Evolutionary conservation across 139 green algal genomes (phyloP), one percentile per base, ranked within the genome.

Genomic region (Chlamydomonas sphaeroides): DNA sequence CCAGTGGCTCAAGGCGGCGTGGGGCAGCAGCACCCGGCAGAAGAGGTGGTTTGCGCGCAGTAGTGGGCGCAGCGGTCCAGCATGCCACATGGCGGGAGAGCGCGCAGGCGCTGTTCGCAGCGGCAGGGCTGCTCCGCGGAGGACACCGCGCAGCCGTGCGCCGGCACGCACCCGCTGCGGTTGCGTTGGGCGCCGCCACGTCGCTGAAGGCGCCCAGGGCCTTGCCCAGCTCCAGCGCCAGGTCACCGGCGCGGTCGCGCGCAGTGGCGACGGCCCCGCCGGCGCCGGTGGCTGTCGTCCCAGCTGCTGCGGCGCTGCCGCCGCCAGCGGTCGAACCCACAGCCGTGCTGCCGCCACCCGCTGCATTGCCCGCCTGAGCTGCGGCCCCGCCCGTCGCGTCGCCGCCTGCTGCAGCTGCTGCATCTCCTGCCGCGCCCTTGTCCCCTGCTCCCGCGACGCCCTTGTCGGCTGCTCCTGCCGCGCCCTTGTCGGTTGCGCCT

Each of bases 221-320:
- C 41, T 86, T 85, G 11, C 82, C 83, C 42, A 92, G 68, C 85
- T 92, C 89, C 36, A 63, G 36, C 1, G 89, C 89, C 81, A 92
- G 74, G n/a, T 90, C 84, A 21, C 39, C 65, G 0, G 83, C 86
- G 17, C 85, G 85, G 61, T 77, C 56, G 0, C 68, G 65, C 10
- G n/a, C 35, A 8, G 39, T 30, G 20, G 14, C 38, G 71, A 30
- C 71, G 49, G 41, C 62, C 30, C 56, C 36, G 32, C 39, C 65
- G n/a, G n/a, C n/a, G n/a, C n/a, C n/a, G n/a, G n/a, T n/a, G n/a
- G n/a, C n/a, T n/a, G n/a, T n/a, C n/a, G n/a, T n/a, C n/a, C n/a
- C n/a, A n/a, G n/a, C n/a, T n/a, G n/a, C n/a, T 30, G 28, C 65
- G 6, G 21, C 21, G 10, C 21, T 28, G 39, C 71, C 67, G 14